phyloP scores from a whole-genome alignment of 257 asterid genomes.

The Solanum corneliomulleri region DNA sequence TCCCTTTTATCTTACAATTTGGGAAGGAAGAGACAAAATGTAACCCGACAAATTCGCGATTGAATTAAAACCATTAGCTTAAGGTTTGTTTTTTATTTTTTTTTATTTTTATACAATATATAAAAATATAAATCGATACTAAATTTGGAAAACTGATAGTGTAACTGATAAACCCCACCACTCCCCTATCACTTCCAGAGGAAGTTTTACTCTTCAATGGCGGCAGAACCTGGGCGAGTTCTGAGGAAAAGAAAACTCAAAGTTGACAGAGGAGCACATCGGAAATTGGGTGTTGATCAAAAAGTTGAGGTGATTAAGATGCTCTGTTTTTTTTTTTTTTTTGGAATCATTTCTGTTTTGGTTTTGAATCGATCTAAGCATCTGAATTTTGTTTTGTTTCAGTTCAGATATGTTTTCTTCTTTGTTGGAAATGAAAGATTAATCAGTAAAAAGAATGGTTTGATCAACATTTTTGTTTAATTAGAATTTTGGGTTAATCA shows the following conservation, averaged over 20 bases:
- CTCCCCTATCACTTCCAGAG: background rate
- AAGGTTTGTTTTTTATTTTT: background rate
- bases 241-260: background rate
- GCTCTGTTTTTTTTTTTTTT: background rate
- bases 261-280: background rate
- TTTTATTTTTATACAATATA: background rate
- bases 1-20: background rate
- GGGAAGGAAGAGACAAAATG: background rate
- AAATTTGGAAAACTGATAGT: background rate
- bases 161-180: background rate
- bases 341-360: background rate
- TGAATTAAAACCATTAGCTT: background rate
- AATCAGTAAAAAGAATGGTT: background rate
- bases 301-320: constrained; percentile 31
- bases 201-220: constrained; percentile 13
- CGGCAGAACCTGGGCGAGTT: constrained; percentile 1
- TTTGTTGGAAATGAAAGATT: background rate
- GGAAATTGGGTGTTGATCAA: constrained; percentile 6
- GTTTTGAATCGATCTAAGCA: background rate
- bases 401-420: background rate
- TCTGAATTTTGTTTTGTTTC: background rate
- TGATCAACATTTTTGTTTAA: background rate
- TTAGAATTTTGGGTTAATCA: background rate
- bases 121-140: background rate
- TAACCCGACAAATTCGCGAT: background rate